A percentile compares a stretch with the other conserved stretches of the same genome.
phyloP scores from a whole-genome alignment of 2,329 filamentous ascomycete genomes.

The Alternaria arborescens region DNA sequence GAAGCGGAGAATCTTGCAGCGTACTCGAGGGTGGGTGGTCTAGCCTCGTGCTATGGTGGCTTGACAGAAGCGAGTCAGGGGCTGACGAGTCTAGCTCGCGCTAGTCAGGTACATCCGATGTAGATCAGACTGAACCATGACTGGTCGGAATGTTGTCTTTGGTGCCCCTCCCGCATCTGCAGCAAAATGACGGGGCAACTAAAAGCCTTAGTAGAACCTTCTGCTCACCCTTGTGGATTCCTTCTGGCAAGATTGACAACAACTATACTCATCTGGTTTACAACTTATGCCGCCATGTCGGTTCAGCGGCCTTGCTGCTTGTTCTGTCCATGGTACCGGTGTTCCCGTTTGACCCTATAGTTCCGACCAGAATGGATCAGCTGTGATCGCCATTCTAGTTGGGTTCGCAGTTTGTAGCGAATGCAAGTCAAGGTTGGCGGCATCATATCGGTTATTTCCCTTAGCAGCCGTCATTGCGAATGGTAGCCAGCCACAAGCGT shows the following conservation, averaged over 20 bases:
- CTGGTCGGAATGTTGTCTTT: conserved; percentile 27
- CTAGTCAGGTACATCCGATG: conserved; percentile 39
- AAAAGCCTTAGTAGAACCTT: conserved; percentile 2
- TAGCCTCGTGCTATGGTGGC: conserved; percentile 32
- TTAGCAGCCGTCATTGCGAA: conserved; percentile 11
- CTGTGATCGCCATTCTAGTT: conserved; percentile 5
- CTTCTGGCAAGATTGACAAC: not conserved
- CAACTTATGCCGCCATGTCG: conserved; percentile 5
- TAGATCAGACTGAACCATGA: conserved; percentile 28
- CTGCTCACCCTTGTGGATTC: conserved; percentile 6
- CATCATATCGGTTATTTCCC: conserved; percentile 13
- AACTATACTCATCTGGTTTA: not conserved
- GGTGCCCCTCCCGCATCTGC: conserved; percentile 26
- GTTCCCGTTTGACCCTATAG: not conserved
- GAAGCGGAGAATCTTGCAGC: conserved; percentile 23
- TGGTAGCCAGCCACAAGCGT: conserved; percentile 15
- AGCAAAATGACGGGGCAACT: conserved; percentile 28
- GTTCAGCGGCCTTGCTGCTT: conserved; percentile 12
- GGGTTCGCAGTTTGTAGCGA: not conserved
- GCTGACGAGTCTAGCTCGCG: conserved; percentile 28
- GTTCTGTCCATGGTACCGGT: conserved; percentile 1
- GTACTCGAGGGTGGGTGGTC: conserved; percentile 23
- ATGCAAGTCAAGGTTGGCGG: conserved; percentile 6
- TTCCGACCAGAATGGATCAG: not conserved
- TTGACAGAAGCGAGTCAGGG: conserved; percentile 21